Conservation (phyloP, 2,329 filamentous ascomycete species). For the Paramyrothecium sp. region DNA sequence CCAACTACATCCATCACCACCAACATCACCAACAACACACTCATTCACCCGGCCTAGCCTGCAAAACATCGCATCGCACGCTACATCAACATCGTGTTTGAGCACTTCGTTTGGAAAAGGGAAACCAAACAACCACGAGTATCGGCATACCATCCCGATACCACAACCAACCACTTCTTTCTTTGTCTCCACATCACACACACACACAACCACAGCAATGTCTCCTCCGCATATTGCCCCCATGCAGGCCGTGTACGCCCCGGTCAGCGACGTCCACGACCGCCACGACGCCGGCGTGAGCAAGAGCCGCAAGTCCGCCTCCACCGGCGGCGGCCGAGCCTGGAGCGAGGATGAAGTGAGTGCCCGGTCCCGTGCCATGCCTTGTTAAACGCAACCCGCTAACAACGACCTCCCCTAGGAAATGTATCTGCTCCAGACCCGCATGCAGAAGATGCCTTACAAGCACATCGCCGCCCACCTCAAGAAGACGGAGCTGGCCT, state of each 20-base stretch:
- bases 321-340: slow-evolving; percentile 73
- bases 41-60: slow-evolving; percentile 4
- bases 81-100: neutral
- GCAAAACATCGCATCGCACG: neutral
- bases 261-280: slow-evolving; percentile 52
- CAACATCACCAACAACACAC: neutral
- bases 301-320: slow-evolving; percentile 66
- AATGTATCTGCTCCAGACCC: slow-evolving; percentile 78
- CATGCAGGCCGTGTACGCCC: slow-evolving; percentile 44
- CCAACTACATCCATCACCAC: too few relatives aligned
- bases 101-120: too few relatives aligned
- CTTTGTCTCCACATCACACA: slow-evolving; percentile 5
- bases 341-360: slow-evolving; percentile 85
- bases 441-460: slow-evolving; percentile 85
- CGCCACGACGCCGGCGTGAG: slow-evolving; percentile 59
- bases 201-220: slow-evolving; percentile 34
- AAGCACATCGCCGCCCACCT: slow-evolving; percentile 84
- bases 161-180: neutral
- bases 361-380: slow-evolving; percentile 3
- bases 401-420: slow-evolving; percentile 51
- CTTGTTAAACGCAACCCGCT: slow-evolving; percentile 6
- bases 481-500: slow-evolving; percentile 85
- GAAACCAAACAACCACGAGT: too few relatives aligned
- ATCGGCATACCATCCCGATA: neutral
- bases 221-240: slow-evolving; percentile 49